phyloP scores from a whole-genome alignment of 1,139 yeast species.

The Yamadazyma atlantica region DNA sequence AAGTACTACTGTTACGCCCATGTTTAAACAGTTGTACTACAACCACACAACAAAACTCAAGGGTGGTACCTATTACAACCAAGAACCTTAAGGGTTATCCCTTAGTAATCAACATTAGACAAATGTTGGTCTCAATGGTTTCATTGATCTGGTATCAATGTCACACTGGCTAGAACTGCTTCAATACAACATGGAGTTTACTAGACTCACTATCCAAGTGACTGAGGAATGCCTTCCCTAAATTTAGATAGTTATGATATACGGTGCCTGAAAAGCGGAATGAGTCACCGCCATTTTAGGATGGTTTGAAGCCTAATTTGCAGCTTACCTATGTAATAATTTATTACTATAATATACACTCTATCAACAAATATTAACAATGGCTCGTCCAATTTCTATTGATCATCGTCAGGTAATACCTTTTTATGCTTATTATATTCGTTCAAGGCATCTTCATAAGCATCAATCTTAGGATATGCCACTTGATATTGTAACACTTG shows the following conservation, averaged over 20 bases:
- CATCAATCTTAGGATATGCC: conserved; percentile 7
- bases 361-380: neutral
- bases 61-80: no score
- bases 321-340: no score
- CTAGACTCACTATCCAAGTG: no score
- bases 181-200: no score
- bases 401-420: neutral
- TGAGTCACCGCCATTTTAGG: neutral
- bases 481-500: conserved; percentile 2
- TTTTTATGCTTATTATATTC: neutral
- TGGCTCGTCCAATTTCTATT: neutral
- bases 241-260: neutral
- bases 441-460: conserved; percentile 13
- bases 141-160: no score
- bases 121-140: no score
- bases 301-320: no score
- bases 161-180: no score
- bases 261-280: neutral
- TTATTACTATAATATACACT: neutral
- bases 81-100: no score
- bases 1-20: conserved; percentile 6
- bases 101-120: no score
- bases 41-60: no score
- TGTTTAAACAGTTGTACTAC: conserved; percentile 4
- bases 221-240: no score